phyloP scores from a whole-genome alignment of 768 basidiomycete genomes.

The Boletus coccyginus region DNA sequence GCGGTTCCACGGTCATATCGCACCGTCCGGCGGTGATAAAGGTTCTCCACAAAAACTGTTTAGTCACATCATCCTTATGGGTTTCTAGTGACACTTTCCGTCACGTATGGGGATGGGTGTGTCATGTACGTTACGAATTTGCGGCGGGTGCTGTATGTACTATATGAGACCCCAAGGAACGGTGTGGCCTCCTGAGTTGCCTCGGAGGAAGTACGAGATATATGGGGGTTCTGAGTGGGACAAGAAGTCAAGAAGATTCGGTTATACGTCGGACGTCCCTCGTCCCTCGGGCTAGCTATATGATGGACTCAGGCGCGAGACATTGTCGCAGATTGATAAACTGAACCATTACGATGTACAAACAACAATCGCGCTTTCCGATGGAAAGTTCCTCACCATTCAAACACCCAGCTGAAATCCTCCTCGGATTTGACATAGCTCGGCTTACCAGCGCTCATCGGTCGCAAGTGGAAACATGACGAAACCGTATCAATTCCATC shows the following conservation, averaged over 20 bases:
- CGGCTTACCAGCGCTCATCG: neutral
- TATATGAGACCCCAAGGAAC: neutral
- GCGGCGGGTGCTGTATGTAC: neutral
- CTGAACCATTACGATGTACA: neutral
- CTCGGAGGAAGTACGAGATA: too few species aligned
- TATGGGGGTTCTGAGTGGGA: neutral
- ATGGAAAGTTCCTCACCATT: neutral
- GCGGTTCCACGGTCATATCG: slow-evolving; percentile 19
- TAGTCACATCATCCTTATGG: neutral
- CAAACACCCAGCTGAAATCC: neutral
- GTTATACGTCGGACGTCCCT: neutral
- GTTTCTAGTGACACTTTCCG: neutral
- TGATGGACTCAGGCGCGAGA: too few species aligned
- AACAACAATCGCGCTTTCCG: neutral
- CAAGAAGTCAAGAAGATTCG: neutral
- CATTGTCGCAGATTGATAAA: neutral
- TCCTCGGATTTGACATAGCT: neutral
- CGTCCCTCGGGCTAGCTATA: neutral
- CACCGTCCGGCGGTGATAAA: neutral
- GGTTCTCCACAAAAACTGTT: neutral
- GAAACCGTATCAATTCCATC: neutral
- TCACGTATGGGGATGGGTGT: neutral
- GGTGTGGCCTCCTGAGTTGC: neutral
- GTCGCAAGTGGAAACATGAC: slow-evolving; percentile 3
- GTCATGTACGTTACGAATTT: neutral